phyloP scores from a whole-genome alignment of 2,329 filamentous ascomycete species.

The Aspergillus ibericus region DNA sequence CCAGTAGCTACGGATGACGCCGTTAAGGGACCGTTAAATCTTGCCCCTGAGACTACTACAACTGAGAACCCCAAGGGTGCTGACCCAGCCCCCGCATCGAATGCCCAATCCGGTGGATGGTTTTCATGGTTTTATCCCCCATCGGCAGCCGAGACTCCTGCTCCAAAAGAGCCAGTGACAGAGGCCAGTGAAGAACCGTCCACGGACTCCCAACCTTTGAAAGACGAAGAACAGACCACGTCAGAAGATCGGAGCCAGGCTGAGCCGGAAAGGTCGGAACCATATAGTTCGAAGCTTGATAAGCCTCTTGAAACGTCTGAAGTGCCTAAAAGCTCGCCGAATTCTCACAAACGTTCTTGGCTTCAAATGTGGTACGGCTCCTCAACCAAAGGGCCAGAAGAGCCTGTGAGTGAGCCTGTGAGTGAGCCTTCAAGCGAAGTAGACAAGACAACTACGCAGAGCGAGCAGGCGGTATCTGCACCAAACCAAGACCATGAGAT shows the following conservation, averaged over 20 bases:
- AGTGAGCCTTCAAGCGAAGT: conserved; percentile 14
- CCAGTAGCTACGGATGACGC: conserved; percentile 17
- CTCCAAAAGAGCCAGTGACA: conserved; percentile 13
- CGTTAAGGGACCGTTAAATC: conserved; percentile 19
- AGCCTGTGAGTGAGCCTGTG: conserved; percentile 20
- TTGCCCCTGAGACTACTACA: conserved; percentile 12
- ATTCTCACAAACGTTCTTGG: conserved; percentile 44
- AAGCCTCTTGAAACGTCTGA: conserved; percentile 14
- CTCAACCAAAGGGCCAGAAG: conserved; percentile 27
- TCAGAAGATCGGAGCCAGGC: conserved; percentile 8
- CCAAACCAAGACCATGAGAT: conserved; percentile 19
- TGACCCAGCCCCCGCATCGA: conserved; percentile 9
- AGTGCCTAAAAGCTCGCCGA: conserved; percentile 10
- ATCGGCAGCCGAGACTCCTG: conserved; percentile 12
- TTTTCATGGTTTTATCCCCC: conserved; percentile 40
- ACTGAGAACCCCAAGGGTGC: conserved; percentile 12
- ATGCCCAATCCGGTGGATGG: conserved; percentile 34
- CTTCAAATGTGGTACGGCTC: conserved; percentile 46
- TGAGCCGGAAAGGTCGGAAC: conserved; percentile 14
- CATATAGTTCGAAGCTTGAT: conserved; percentile 9
- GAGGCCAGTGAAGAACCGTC: conserved; percentile 15
- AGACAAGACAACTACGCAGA: conserved; percentile 14
- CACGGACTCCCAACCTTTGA: conserved; percentile 10
- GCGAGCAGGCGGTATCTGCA: conserved; percentile 10
- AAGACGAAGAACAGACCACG: conserved; percentile 13